Evolutionary conservation across 2,329 filamentous ascomycete genomes (phyloP).

Genomic region (Diplocarpon rosae): DNA sequence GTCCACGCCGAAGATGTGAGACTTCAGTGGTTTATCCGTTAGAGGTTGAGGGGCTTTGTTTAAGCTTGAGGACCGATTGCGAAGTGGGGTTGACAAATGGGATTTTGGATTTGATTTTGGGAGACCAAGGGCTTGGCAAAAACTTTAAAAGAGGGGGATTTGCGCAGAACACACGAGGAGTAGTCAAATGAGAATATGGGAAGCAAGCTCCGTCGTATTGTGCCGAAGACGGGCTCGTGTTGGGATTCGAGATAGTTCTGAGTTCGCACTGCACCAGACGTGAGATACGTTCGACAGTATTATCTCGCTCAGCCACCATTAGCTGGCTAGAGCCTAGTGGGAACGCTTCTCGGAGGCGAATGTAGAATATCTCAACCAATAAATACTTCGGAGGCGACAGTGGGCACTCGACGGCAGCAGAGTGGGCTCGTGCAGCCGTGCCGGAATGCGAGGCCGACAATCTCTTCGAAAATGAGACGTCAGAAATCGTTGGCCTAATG

Average conservation of each 20-base stretch:
- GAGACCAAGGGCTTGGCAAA: conserved; percentile 10
- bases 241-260: conserved; percentile 14
- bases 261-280: conserved; percentile 6
- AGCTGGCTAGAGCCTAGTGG: not conserved
- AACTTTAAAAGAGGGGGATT: not conserved
- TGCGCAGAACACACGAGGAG: conserved; percentile 3
- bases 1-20: conserved; percentile 13
- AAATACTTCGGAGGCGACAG: too few relatives aligned
- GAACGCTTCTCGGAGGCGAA: not conserved
- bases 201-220: conserved; percentile 1
- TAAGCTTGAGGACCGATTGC: conserved; percentile 7
- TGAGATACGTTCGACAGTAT: not conserved
- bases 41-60: conserved; percentile 3
- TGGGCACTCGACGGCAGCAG: not conserved
- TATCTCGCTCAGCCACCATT: conserved; percentile 3
- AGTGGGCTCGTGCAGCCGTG: too few relatives aligned
- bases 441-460: too few relatives aligned
- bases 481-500: too few relatives aligned
- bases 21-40: not conserved
- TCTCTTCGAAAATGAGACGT: too few relatives aligned
- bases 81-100: conserved; percentile 15
- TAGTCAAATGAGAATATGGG: conserved; percentile 11
- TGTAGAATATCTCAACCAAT: not conserved
- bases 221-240: conserved; percentile 13
- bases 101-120: conserved; percentile 8